These are phyloP conservation scores for Sanguinoderma infundibulare DNA, from an alignment of 1,284 basidiomycete species.

Conservation along the genomic window DNA sequence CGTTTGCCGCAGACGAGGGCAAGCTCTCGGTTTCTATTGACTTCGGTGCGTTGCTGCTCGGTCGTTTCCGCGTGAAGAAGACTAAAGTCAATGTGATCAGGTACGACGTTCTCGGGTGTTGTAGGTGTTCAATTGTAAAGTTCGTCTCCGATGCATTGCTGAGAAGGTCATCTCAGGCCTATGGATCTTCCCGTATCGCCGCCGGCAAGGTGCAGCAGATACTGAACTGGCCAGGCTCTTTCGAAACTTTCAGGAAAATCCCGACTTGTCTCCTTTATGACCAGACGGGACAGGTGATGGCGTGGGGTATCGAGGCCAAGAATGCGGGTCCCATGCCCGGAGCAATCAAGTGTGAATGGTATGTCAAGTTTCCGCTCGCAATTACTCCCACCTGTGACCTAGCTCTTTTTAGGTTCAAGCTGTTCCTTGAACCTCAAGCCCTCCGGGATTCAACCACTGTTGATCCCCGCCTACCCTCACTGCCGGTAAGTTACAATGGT, in stretches of 20 bases:
- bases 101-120: constrained; percentile 83
- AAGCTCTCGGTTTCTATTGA: constrained; percentile 80
- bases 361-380: neutral
- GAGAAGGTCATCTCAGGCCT: constrained; percentile 52
- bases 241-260: constrained; percentile 81
- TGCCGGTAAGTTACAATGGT: constrained; percentile 57
- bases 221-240: constrained; percentile 77
- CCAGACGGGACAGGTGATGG: constrained; percentile 66
- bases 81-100: constrained; percentile 39
- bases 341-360: constrained; percentile 74
- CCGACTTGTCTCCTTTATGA: constrained; percentile 82
- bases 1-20: constrained; percentile 51
- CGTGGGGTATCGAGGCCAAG: constrained; percentile 84
- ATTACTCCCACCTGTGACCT: neutral
- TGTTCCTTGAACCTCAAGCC: constrained; percentile 79
- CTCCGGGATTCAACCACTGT: constrained; percentile 69
- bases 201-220: constrained; percentile 79
- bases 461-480: constrained; percentile 76
- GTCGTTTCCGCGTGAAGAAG: constrained; percentile 2
- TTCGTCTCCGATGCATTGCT: constrained; percentile 3
- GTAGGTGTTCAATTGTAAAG: constrained; percentile 48
- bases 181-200: constrained; percentile 82
- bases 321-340: constrained; percentile 70
- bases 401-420: constrained; percentile 66
- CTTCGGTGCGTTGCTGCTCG: constrained; percentile 57